Evolutionary conservation across 2,329 filamentous ascomycete genomes (phyloP), one percentile per base, ranked within the genome.

Genomic region (Lojkania enalia): DNA sequence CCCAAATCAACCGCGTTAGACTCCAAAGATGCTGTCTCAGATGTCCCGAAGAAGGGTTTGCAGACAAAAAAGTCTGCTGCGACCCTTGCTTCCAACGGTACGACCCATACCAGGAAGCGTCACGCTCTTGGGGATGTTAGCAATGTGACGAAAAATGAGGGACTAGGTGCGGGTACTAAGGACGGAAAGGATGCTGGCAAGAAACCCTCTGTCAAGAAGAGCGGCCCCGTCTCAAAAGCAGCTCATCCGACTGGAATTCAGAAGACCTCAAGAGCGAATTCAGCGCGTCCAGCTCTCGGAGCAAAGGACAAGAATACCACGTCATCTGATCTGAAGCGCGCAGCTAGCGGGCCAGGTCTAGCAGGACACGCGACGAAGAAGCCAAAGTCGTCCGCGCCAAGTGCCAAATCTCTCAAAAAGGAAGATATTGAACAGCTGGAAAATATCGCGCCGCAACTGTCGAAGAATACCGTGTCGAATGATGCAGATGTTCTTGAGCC

Each of bases 71-170:
- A 75, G 60, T 67, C 72, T 4, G 66, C 65, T 39, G 56, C 63
- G 31, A 59, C 63, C n/a, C 48, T 69, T 20, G 51, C 52, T 18
- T 51, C 66, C 2, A 72, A 66, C 20, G 62, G 77, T 37, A 68
- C 72, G 36, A 77, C 55, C 40, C 60, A 57, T 49, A 67, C 77
- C 49, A 81, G 87, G 65, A 94, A 88, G 76, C 89, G 94, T 66
- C 82, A 87, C 60, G 91, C 89, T 37, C 81, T 99, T 27, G 90
- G 88, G 46, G 94, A 99, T 76, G 87, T 96, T 59, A 97, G 90
- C 81, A 99, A 99, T 74, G 87, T 95, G 53, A 84, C 84, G 61
- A 97, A 96, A 71, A 80, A 80, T 36, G 87, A 88, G 15, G 49
- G 41, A 25, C 50, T 55, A 13, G 63, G 57, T 50, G 57, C 55